Evolutionary conservation across 2,329 filamentous ascomycete species (phyloP).

Genomic region (Trichoderma brevicompactum): DNA sequence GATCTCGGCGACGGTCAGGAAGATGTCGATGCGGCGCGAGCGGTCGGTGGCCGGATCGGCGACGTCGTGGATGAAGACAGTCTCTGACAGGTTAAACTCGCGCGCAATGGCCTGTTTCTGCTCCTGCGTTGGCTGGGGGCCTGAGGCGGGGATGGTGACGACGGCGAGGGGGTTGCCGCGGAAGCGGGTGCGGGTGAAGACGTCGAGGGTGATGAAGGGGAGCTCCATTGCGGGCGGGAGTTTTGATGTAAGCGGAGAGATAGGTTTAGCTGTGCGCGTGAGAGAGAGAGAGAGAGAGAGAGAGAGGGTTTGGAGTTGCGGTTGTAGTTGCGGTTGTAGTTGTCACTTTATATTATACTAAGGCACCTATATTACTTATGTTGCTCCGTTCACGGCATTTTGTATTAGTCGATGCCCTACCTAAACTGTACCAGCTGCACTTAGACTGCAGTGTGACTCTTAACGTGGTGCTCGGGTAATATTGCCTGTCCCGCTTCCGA

Average conservation of each 20-base stretch:
- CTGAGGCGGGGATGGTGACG: conserved; percentile 53
- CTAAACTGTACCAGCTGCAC: no score
- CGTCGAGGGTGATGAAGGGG: conserved; percentile 59
- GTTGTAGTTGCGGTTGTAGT: neutral
- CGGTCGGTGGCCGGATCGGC: conserved; percentile 40
- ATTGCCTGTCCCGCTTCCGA: neutral
- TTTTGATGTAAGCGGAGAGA: neutral
- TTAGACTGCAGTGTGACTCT: neutral
- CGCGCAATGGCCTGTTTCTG: conserved; percentile 63
- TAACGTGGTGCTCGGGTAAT: neutral
- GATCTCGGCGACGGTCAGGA: conserved; percentile 58
- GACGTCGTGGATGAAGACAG: conserved; percentile 62
- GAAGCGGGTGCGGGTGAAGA: conserved; percentile 58
- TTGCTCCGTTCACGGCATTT: neutral
- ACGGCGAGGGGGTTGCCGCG: conserved; percentile 65
- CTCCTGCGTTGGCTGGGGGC: conserved; percentile 50
- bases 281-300: neutral
- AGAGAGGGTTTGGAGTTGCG: neutral
- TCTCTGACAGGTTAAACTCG: conserved; percentile 69
- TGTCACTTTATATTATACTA: neutral
- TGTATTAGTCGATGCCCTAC: neutral
- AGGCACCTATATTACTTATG: neutral
- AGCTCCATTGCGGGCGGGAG: conserved; percentile 43
- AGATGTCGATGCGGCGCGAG: conserved; percentile 60
- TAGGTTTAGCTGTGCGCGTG: neutral